Evolutionary conservation across 768 basidiomycete species (phyloP), one percentile per base, ranked within the genome.

Genomic region (Leccinellum albellum): DNA sequence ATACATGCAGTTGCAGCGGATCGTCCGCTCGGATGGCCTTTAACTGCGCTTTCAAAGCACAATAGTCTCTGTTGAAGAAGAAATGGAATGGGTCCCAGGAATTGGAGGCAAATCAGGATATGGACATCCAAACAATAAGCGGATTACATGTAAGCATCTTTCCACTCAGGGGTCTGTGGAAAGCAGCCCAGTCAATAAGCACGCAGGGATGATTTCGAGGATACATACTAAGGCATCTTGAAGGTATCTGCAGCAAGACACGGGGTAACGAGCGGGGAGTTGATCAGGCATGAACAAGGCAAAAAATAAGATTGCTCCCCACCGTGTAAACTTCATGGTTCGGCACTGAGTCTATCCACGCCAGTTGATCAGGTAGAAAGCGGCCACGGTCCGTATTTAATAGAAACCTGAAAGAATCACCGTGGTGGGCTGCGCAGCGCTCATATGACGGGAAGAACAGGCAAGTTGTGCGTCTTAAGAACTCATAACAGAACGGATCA

Each of bases 21-120:
- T 29, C 20, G 17, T 51, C 51, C 54, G 72, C 74, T 32, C 79
- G 79, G 54, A 90, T 82, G 2, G 78, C 78, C 14, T 75, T 75
- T 23, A 91, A 85, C 14, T 78, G 76, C 60, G 82, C 86, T 71
- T 91, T 91, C 15, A 92, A 80, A 9, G 78, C 82, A 2, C 80
- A 79, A 64, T 91, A 92, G 67, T 91, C 83, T 66, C 89, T 91
- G 61, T 33, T 35, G 31, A 40, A 20, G n/a, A 35, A 17, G 6
- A 37, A 37, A 37, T 37, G 35, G 35, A 26, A 28, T 17, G 47
- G 28, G 47, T 51, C 20, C 56, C 49, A 33, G 24, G 17, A 12
- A 4, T 44, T 28, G 51, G 48, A 37, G 8, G 6, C 23, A 44
- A 8, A 56, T 58, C 26, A 61, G 59, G 5, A 13, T 3, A 35